Evolutionary conservation across 306 rosid genomes (phyloP).

Genomic region (Echinosophora koreensis): DNA sequence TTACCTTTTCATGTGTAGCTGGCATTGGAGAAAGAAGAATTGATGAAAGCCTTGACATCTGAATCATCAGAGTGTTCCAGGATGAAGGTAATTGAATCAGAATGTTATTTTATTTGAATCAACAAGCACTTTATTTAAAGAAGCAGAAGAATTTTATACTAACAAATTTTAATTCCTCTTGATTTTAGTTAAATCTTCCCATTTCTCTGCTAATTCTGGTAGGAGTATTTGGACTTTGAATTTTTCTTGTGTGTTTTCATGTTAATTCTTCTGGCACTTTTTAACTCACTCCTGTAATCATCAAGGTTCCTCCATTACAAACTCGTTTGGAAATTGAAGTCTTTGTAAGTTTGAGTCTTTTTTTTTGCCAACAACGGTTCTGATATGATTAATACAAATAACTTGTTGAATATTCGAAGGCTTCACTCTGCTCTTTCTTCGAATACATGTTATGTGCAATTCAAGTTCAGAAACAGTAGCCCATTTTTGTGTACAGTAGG

Average conservation of each 20-base stretch:
- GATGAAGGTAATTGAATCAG: slow-evolving; percentile 69
- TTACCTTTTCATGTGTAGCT: slow-evolving; percentile 64
- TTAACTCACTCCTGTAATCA: not conserved
- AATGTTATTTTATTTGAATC: slow-evolving; percentile 22
- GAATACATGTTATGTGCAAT: not conserved
- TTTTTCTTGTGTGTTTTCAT: not conserved
- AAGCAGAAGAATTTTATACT: not conserved
- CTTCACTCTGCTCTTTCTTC: not conserved
- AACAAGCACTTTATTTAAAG: not conserved
- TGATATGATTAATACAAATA: not conserved
- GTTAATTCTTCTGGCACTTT: not conserved
- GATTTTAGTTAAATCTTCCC: not conserved
- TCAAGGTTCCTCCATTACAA: not conserved
- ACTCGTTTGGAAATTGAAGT: not conserved
- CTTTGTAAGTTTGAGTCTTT: not conserved
- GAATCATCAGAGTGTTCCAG: slow-evolving; percentile 82
- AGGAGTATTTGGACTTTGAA: not conserved
- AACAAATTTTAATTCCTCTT: not conserved
- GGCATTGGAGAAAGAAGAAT: slow-evolving; percentile 90
- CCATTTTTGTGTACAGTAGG: not conserved
- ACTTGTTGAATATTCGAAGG: no score
- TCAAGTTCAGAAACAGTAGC: not conserved
- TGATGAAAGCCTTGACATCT: slow-evolving; percentile 73
- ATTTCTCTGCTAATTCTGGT: not conserved
- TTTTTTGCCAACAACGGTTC: not conserved